Conservation (phyloP, 202 grass and related monocot species). For the Tripidium arundinaceum region DNA sequence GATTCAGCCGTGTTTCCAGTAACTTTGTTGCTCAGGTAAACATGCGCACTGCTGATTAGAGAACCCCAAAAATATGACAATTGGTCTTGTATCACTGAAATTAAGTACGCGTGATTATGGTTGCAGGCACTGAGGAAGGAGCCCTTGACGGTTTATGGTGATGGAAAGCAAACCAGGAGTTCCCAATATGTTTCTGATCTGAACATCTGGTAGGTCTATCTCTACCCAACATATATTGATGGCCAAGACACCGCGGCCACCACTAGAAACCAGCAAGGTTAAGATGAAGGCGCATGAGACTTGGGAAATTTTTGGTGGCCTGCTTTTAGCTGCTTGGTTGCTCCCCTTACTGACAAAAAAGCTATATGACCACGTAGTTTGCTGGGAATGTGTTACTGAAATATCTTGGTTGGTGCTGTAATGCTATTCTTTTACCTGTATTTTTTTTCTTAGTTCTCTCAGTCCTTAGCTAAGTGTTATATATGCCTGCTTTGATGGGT, state of each 20-base stretch:
- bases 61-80: neutral
- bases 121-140: slow-evolving; percentile 75
- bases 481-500: no score
- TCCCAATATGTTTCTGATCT: slow-evolving; percentile 93
- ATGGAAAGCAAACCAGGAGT: slow-evolving; percentile 92
- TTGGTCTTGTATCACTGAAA: slow-evolving; percentile 2
- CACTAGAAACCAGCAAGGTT: slow-evolving; percentile 29
- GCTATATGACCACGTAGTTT: slow-evolving; percentile 35
- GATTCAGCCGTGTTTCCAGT: slow-evolving; percentile 89
- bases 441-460: neutral
- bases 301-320: slow-evolving; percentile 50
- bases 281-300: slow-evolving; percentile 13
- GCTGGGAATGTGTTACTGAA: slow-evolving; percentile 25
- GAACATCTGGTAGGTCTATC: slow-evolving; percentile 49
- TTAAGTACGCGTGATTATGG: slow-evolving; percentile 14
- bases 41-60: neutral
- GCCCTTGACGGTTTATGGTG: slow-evolving; percentile 77
- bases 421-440: slow-evolving; percentile 44
- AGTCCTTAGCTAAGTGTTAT: slow-evolving; percentile 38
- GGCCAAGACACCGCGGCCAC: slow-evolving; percentile 34
- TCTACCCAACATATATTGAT: neutral
- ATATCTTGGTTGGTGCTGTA: slow-evolving; percentile 39
- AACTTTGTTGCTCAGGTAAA: slow-evolving; percentile 92
- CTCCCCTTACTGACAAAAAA: slow-evolving; percentile 42
- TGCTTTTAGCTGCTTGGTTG: slow-evolving; percentile 44